Evolutionary conservation across 805 yeast genomes (phyloP).

Genomic region (Ogataea trehalophila): DNA sequence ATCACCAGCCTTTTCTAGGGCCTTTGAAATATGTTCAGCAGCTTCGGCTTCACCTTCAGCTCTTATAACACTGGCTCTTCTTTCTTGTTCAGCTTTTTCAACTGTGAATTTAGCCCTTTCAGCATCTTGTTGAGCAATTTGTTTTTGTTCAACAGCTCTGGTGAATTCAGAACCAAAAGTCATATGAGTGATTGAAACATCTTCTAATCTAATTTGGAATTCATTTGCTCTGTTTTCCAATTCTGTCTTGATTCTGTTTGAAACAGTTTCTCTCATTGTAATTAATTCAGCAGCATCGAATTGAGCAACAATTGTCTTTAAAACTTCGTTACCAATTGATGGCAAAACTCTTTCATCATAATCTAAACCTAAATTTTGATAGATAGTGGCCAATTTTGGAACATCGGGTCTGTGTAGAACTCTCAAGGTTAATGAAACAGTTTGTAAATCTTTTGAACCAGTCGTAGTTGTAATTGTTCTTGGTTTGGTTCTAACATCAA

Average conservation of each 20-base stretch:
- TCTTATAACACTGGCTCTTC: slow-evolving; percentile 89
- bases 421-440: slow-evolving; percentile 87
- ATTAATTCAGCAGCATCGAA: slow-evolving; percentile 97
- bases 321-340: slow-evolving; percentile 93
- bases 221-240: slow-evolving; percentile 77
- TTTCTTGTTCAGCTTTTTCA: slow-evolving; percentile 95
- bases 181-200: slow-evolving; percentile 96
- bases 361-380: slow-evolving; percentile 88
- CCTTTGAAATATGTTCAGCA: slow-evolving; percentile 91
- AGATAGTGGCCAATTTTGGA: slow-evolving; percentile 70
- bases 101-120: slow-evolving; percentile 92
- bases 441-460: slow-evolving; percentile 95
- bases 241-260: slow-evolving; percentile 83
- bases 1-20: slow-evolving; percentile 91
- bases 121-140: slow-evolving; percentile 99
- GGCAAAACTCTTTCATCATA: slow-evolving; percentile 97
- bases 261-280: slow-evolving; percentile 94
- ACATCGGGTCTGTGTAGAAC: slow-evolving; percentile 95
- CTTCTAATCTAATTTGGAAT: slow-evolving; percentile 88
- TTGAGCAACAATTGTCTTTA: slow-evolving; percentile 95
- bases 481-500: slow-evolving; percentile 94
- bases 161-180: slow-evolving; percentile 96
- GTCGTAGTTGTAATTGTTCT: slow-evolving; percentile 90
- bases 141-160: slow-evolving; percentile 97
- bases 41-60: slow-evolving; percentile 99